These are phyloP conservation scores for Talaromyces sp. DNA, from an alignment of 2,329 filamentous ascomycete species.

Conservation along the genomic window DNA sequence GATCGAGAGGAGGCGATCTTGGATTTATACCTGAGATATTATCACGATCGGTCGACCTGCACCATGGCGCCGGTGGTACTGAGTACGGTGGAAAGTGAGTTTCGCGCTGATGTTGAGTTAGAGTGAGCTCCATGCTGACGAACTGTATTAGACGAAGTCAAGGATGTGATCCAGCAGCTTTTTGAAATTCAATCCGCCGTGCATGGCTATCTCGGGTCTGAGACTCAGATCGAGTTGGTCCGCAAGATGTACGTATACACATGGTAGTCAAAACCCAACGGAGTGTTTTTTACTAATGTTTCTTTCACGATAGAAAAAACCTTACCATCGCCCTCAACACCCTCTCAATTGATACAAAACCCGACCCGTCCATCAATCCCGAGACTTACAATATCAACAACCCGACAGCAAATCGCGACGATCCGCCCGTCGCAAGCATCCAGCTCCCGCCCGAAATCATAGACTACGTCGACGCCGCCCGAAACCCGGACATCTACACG, in stretches of 20 bases:
- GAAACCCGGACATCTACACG: constrained; percentile 66
- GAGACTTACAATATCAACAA: not conserved
- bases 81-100: constrained; percentile 35
- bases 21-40: not conserved
- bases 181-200: constrained; percentile 59
- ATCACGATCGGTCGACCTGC: not conserved
- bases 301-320: constrained; percentile 38
- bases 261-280: not conserved
- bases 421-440: constrained; percentile 48
- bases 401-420: constrained; percentile 3
- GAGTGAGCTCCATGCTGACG: constrained; percentile 24
- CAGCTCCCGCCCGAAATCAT: constrained; percentile 60
- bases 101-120: not conserved
- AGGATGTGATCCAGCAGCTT: constrained; percentile 60
- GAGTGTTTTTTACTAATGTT: not conserved
- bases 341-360: constrained; percentile 45
- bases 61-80: constrained; percentile 37
- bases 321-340: constrained; percentile 54
- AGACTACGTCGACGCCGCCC: constrained; percentile 59
- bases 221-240: constrained; percentile 57
- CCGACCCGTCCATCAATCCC: constrained; percentile 18
- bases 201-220: constrained; percentile 57
- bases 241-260: constrained; percentile 50
- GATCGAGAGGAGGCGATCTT: not conserved
- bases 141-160: constrained; percentile 48